Conservation (phyloP, 208 protist genomes). For the Phytomonas francai region DNA sequence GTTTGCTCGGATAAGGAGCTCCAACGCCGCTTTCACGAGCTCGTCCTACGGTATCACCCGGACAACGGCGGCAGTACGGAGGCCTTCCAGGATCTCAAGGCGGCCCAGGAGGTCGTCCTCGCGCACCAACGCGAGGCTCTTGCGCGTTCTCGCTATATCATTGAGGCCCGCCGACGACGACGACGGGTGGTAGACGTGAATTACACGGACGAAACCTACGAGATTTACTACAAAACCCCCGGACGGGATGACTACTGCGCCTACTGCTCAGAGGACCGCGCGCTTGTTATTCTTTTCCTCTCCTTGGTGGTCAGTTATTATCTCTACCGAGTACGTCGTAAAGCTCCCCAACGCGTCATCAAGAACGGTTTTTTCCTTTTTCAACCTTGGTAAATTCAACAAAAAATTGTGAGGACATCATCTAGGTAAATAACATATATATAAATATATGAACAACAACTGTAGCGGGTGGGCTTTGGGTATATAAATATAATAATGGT, state of each 20-base stretch:
- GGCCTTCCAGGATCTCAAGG: constrained; percentile 73
- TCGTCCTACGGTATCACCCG: constrained; percentile 72
- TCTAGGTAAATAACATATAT: too few relatives aligned
- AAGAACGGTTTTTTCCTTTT: too few relatives aligned
- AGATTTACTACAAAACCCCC: constrained; percentile 69
- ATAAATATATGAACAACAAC: too few relatives aligned
- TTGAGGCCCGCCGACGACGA: too few relatives aligned
- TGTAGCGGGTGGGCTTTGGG: too few relatives aligned
- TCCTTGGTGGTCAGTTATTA: constrained; percentile 39
- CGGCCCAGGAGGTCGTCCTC: constrained; percentile 77
- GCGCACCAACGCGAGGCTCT: constrained; percentile 30
- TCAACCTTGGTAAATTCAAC: too few relatives aligned
- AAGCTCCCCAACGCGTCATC: too few relatives aligned
- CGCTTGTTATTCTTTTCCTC: constrained; percentile 56
- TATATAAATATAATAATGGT: too few relatives aligned
- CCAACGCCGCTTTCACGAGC: constrained; percentile 70
- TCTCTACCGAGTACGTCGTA: constrained; percentile 49
- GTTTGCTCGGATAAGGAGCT: constrained; percentile 63
- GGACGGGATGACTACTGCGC: constrained; percentile 64
- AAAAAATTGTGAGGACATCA: too few relatives aligned
- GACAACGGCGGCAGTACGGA: constrained; percentile 76
- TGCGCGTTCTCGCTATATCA: too few relatives aligned
- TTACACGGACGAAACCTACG: constrained; percentile 74
- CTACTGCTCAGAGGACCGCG: constrained; percentile 59
- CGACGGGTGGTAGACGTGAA: constrained; percentile 27